Percentiles rank a stretch among this genome's conserved stretches.
Evolutionary conservation across 371 early-diverging fungal species (phyloP).

Genomic region (Mortierella sp.): DNA sequence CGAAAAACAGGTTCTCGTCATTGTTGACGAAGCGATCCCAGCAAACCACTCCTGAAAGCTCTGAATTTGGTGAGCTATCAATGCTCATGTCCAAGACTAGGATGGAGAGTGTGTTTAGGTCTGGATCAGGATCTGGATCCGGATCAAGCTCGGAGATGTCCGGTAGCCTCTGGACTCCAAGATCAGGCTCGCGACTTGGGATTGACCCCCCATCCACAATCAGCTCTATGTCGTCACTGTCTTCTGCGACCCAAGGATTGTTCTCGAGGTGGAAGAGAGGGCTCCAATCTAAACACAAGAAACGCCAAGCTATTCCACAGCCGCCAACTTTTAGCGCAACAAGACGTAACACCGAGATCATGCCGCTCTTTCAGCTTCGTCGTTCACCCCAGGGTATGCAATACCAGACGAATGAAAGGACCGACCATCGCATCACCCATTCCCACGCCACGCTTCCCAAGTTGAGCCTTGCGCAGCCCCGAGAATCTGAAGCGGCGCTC

Average conservation of each 20-base stretch:
- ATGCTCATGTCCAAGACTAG: no score
- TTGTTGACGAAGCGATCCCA: no score
- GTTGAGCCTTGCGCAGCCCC: conserved; percentile 6
- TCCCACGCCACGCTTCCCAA: neutral
- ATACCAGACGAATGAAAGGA: no score
- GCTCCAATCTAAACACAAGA: conserved; percentile 2
- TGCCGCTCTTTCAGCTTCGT: no score
- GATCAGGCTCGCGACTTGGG: neutral
- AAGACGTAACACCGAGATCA: neutral
- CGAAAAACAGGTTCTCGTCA: no score
- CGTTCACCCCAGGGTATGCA: no score
- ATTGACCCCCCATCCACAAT: neutral
- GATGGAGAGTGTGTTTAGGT: neutral
- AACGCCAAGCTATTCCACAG: conserved; percentile 1
- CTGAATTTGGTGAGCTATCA: no score
- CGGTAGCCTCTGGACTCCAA: neutral
- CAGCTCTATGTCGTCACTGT: neutral
- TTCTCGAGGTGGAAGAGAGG: conserved; percentile 14
- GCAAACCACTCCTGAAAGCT: no score
- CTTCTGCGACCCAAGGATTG: neutral
- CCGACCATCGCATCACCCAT: neutral
- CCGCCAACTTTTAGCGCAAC: neutral
- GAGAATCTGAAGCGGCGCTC: conserved; percentile 15
- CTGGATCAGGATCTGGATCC: neutral
- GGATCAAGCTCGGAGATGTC: neutral